Evolutionary conservation across 805 yeast genomes (phyloP).

Genomic region (Myxozyma kluyveri): DNA sequence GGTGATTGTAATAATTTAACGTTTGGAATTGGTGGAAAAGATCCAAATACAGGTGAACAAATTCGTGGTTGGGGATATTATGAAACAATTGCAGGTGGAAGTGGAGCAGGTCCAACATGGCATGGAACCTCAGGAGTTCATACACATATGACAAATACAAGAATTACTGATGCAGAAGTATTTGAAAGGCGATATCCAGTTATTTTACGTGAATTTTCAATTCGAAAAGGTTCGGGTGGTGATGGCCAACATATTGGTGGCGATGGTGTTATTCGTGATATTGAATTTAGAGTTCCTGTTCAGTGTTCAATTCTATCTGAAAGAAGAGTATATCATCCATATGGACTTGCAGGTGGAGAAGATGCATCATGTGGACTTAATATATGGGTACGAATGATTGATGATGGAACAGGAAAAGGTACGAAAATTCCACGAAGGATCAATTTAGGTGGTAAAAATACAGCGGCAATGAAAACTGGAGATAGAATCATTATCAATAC

Average conservation of each 20-base stretch:
- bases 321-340: slow-evolving; percentile 79
- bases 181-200: slow-evolving; percentile 89
- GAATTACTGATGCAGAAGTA: slow-evolving; percentile 87
- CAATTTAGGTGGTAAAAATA: slow-evolving; percentile 67
- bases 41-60: slow-evolving; percentile 39
- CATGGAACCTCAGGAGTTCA: slow-evolving; percentile 87
- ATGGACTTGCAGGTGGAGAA: slow-evolving; percentile 80
- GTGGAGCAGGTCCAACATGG: slow-evolving; percentile 89
- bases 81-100: slow-evolving; percentile 86
- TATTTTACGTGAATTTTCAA: slow-evolving; percentile 64
- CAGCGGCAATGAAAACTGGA: slow-evolving; percentile 56
- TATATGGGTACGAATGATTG: slow-evolving; percentile 39
- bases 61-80: slow-evolving; percentile 32
- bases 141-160: slow-evolving; percentile 89
- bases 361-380: slow-evolving; percentile 73
- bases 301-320: slow-evolving; percentile 82
- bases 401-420: slow-evolving; percentile 34
- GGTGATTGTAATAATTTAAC: slow-evolving; percentile 94
- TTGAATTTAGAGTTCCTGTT: slow-evolving; percentile 69
- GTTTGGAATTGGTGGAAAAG: slow-evolving; percentile 75
- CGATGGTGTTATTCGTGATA: slow-evolving; percentile 79
- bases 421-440: slow-evolving; percentile 33
- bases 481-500: slow-evolving; percentile 67
- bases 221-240: slow-evolving; percentile 79
- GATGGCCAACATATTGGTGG: slow-evolving; percentile 72